Evolutionary conservation across 306 rosid species (phyloP), one percentile per base, ranked within the genome.

Genomic region (Macrotyloma uniflorum): DNA sequence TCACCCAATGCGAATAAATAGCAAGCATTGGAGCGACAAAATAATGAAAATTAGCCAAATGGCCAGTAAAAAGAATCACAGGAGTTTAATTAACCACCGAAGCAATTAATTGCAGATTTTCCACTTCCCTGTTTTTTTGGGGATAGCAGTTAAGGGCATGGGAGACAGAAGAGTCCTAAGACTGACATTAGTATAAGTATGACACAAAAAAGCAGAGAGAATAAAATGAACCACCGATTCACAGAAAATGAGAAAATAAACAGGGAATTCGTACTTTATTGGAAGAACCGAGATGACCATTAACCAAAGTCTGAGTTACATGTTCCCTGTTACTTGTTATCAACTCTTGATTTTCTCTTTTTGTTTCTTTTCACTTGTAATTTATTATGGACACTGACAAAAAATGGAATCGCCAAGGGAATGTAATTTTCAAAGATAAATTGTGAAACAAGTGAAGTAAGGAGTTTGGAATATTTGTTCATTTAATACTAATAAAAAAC

Each of bases 1-100:
- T 49, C 66, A 79, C 18, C 51, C 38, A 45, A 38, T 22, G 40
- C 3, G 19, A 72, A 49, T 63, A 54, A 38, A 64, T 50, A 59
- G 46, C 47, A 79, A 49, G 26, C 26, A 16, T 33, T 10, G 7
- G 63, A 36, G 38, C 16, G 38, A 36, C 47, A 57, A 50, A 74
- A 80, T 22, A 43, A 28, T 19, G 65, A 72, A 38, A 79, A 63
- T 72, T 22, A 36, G 51, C 70, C 20, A 33, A 51, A 51, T 12
- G 47, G 70, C 70, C 16, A 23, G 20, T 28, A 49, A 49, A 33
- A 59, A 62, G 24, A 71, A 49, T 36, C 71, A 70, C 23, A 59
- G 18, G n/a, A 18, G 35, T 40, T 40, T 57, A 58, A 79, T 23
- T 5, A 59, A 70, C 45, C 26, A 18, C 36, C 23, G 8, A 63